Base-by-base conservation (phyloP, 768 basidiomycete genomes). In the Rhodotorula kratochvilovae region DNA sequence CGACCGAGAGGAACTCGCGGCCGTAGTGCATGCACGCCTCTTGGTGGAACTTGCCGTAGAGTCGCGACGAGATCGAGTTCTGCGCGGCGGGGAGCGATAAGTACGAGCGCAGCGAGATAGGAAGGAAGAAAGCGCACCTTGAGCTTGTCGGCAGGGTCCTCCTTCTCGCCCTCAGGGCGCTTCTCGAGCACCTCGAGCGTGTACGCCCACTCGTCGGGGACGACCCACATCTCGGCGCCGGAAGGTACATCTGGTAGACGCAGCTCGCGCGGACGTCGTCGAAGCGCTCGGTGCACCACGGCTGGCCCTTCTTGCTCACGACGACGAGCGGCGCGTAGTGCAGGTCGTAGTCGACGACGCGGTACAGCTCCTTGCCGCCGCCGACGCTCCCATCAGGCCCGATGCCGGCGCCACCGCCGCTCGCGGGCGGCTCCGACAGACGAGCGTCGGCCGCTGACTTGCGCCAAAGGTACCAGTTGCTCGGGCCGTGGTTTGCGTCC, bases 21-120 rank as follows among this genome's bases (percentile, higher is more conserved):
- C 78, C 78, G 55, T 77, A 76, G 63, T 78, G 76, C 76, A 78
- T 77, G 68, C 78, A 78, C 31, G 75, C 76, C 57, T 78, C 78
- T 36, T 73, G 68, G 58, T 75, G 71, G 58, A 76, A 78, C 61
- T 78, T 78, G 71, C 73, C 77, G 63, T 76, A 78, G 33, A 78
- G 67, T 31, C 76, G 65, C n/a, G 73, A 73, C n/a, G 71, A 68
- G 67, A 78, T 77, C 29, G 76, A 68, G 43, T 62, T 64, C 75
- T 76, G 71, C 46, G 16, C 29, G n/a, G 6, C 27, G 53, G 12
- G 4, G 23, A 33, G 15, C 7, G 10, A 31, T 3, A 46, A 39
- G n/a, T n/a, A n/a, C 2, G 31, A 57, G 46, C 11, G 19, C 21
- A 5, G 39, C 11, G 29, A 33, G 46, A 29, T 16, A 60, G 42